Conservation (phyloP, 192 early-diverging fungal species). For the Coemansia sp. region DNA sequence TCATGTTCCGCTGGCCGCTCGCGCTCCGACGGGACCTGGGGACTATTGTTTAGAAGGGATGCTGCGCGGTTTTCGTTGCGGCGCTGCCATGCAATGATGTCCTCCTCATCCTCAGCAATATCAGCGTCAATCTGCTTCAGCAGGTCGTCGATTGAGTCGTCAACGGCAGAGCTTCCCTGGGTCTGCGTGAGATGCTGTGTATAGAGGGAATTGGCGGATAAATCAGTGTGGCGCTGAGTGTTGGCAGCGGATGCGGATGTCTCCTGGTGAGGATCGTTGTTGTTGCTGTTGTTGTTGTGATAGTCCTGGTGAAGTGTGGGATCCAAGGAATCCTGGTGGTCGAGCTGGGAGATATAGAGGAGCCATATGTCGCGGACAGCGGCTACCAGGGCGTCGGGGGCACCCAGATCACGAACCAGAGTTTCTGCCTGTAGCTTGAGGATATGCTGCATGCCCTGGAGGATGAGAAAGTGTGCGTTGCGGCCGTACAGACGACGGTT, state of each 20-base stretch:
- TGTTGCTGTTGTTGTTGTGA: not conserved
- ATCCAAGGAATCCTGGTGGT: not conserved
- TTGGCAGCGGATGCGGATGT: not conserved
- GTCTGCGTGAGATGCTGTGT: slow-evolving; percentile 18
- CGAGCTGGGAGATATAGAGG: slow-evolving; percentile 35
- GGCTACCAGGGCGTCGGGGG: slow-evolving; percentile 26
- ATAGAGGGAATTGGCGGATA: slow-evolving; percentile 13
- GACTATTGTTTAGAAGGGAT: too few species aligned
- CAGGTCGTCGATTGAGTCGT: slow-evolving; percentile 40
- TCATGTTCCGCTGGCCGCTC: not conserved
- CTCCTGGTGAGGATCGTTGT: too few species aligned
- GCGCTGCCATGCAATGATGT: slow-evolving; percentile 33
- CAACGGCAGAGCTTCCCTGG: slow-evolving; percentile 1
- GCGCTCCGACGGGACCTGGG: too few species aligned
- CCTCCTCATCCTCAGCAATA: slow-evolving; percentile 38
- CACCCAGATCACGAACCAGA: slow-evolving; percentile 25
- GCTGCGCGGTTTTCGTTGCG: not conserved
- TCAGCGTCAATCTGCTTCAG: slow-evolving; percentile 41
- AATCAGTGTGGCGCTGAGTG: not conserved
- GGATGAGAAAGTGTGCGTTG: slow-evolving; percentile 31
- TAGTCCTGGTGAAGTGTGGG: not conserved
- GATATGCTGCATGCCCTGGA: slow-evolving; percentile 37
- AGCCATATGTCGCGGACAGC: slow-evolving; percentile 38
- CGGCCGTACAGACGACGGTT: slow-evolving; percentile 24
- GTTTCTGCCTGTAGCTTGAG: slow-evolving; percentile 31